Conservation (phyloP, 306 rosid genomes). For the Sechiopsis laciniata region DNA sequence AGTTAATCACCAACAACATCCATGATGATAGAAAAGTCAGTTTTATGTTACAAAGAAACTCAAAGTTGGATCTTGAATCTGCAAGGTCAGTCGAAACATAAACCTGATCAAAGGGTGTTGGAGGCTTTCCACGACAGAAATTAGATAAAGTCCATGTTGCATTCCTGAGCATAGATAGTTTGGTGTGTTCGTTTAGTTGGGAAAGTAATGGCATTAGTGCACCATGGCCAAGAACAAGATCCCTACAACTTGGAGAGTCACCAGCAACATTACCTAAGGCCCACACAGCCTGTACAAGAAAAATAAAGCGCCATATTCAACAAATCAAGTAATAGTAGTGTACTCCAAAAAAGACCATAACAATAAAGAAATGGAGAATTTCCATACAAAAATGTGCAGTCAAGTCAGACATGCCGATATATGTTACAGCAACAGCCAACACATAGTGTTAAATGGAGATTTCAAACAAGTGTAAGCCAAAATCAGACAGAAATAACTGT, state of each 20-base stretch:
- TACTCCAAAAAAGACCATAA: not conserved
- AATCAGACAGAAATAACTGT: not conserved
- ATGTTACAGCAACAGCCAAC: not conserved
- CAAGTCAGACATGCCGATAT: not conserved
- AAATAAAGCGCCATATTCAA: too few relatives aligned
- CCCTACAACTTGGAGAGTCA: constrained; percentile 56
- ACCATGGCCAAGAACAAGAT: constrained; percentile 52
- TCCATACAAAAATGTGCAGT: not conserved
- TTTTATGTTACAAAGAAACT: constrained; percentile 10
- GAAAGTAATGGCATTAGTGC: constrained; percentile 46
- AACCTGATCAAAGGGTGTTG: constrained; percentile 56
- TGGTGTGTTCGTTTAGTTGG: constrained; percentile 47
- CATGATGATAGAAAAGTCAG: not conserved
- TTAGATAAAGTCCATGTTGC: constrained; percentile 63
- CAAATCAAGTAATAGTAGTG: not conserved
- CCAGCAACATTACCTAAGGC: constrained; percentile 66
- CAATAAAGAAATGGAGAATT: not conserved
- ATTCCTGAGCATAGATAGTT: constrained; percentile 52
- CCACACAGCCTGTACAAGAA: constrained; percentile 39
- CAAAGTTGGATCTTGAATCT: not conserved
- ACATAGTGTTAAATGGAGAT: not conserved
- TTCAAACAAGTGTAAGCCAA: not conserved
- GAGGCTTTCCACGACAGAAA: constrained; percentile 60
- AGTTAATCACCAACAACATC: not conserved
- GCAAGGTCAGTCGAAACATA: not conserved